Base-by-base conservation (phyloP, 805 yeast species). In the Metschnikowia gelsemii region DNA sequence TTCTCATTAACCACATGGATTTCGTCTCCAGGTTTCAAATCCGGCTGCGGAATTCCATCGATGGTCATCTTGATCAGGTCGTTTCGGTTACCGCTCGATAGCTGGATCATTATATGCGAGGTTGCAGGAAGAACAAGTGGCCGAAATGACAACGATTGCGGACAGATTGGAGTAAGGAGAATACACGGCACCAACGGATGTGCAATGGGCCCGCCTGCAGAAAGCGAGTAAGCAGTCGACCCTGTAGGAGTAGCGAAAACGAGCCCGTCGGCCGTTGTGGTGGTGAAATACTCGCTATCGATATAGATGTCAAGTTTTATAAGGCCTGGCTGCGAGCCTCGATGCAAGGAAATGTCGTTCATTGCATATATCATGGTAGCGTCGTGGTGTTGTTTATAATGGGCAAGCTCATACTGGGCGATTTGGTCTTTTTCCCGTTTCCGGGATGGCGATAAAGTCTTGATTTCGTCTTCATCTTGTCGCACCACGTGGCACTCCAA, bases 201-300 rank as follows among this genome's bases (percentile, higher is more conserved):
- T 1, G 87, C 91, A 45, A 90, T 90, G 11, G 96, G 80, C 1
- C 98, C 98, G 11, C 98, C 97, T 1, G 95, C 79, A 21, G 87
- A 78, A 38, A 90, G 67, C 0, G 96, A 86, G 57, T 90, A 90
- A 0, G 97, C 96, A 0, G 97, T 90, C 8, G 96, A 87, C 0
- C 98, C 98, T 0, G 97, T 90, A 13, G 98, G 98, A 0, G 97
- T 86, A 2, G 93, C 75, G 33, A 88, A 72, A 4, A 82, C 78
- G 7, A 90, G 75, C 27, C 98, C 98, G 62, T 91, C 98, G 1
- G 95, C 96, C 0, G 91, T 85, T 4, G 96, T 89, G 39, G 90
- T 78, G 6, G 98, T 91, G 40, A 91, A 66, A 55, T 82, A 84
- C 58, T 85, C 83, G 17, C 87, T 88, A 60, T 90, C 93, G 20